Evolutionary conservation across 2,329 filamentous ascomycete genomes (phyloP), one percentile per base, ranked within the genome.

Genomic region (Blastomyces percursus): DNA sequence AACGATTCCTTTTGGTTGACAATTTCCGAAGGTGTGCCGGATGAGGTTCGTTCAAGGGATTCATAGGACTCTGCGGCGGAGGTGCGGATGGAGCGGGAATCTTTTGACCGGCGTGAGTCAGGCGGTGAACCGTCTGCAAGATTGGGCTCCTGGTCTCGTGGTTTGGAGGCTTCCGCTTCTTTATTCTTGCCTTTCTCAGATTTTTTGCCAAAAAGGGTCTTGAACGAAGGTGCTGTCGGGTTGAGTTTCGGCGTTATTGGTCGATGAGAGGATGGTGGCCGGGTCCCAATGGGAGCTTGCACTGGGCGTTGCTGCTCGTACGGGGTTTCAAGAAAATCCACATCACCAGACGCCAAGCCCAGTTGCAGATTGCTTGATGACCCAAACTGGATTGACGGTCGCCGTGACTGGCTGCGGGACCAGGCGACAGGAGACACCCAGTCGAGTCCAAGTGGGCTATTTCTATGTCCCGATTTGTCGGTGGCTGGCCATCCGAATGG

Each of bases 151-250:
- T 72, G 71, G 11, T 66, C 68, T 12, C 61, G 46, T 9, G 62
- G 64, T 56, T 64, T 69, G 40, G 65, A 67, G 64, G 58, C 48
- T 62, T 70, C 61, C 35, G 63, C 54, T 77, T 67, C 66, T 61
- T 65, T 65, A 32, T 70, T 68, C 50, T 73, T 74, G 16, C 65
- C 68, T 62, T 72, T 74, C 42, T 79, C 76, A 46, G 77, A 76
- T 59, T 74, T 77, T 67, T 75, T 76, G 68, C 86, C 84, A 63
- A 94, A 84, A 46, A 86, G 82, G 11, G 82, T 86, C 75, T 88
- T 93, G 72, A 97, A 97, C 0, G 88, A 90, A 9, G 92, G 92
- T 0, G 93, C 94, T 7, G 90, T 84, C 8, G 94, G 94, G 69
- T 99, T 97, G 35, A 97, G 81, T 68, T 82, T 81, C 56, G 85